These are phyloP conservation scores for Eucalyptus cloeziana DNA, from an alignment of 345 rosid genomes.

Conservation along the genomic window DNA sequence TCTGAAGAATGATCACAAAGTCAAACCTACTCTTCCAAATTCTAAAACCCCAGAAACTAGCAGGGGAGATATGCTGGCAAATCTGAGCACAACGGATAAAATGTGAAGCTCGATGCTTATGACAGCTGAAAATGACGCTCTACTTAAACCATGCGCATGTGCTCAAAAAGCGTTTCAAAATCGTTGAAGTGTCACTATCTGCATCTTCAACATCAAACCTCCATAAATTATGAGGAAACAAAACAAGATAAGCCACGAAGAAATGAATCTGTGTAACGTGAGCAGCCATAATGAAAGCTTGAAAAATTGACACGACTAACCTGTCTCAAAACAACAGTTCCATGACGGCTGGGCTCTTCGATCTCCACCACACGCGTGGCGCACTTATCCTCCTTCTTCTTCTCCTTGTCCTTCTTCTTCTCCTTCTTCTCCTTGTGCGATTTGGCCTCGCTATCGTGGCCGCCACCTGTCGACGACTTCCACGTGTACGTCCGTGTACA, in stretches of 20 bases:
- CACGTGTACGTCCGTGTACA: conserved; percentile 43
- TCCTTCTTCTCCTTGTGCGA: conserved; percentile 15
- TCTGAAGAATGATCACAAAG: neutral
- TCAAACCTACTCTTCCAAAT: neutral
- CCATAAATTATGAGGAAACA: neutral
- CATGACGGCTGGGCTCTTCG: conserved; percentile 40
- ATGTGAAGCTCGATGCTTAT: neutral
- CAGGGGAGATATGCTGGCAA: neutral
- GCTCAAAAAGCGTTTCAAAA: neutral
- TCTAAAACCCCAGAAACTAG: neutral
- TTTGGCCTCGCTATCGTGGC: conserved; percentile 16
- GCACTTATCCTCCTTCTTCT: conserved; percentile 31
- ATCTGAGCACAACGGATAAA: neutral
- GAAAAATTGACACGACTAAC: conserved; percentile 7
- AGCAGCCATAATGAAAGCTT: no score
- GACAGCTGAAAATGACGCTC: neutral
- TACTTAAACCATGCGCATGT: neutral
- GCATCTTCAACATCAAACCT: neutral
- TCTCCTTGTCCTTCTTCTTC: conserved; percentile 27
- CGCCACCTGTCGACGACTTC: conserved; percentile 40
- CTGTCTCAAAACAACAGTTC: conserved; percentile 45
- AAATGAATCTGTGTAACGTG: neutral
- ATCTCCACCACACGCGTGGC: conserved; percentile 55
- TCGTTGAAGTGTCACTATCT: neutral
- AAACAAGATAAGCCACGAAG: neutral